These are phyloP conservation scores for Silene conica DNA, from an alignment of 148 eudicot species.

Conservation along the genomic window DNA sequence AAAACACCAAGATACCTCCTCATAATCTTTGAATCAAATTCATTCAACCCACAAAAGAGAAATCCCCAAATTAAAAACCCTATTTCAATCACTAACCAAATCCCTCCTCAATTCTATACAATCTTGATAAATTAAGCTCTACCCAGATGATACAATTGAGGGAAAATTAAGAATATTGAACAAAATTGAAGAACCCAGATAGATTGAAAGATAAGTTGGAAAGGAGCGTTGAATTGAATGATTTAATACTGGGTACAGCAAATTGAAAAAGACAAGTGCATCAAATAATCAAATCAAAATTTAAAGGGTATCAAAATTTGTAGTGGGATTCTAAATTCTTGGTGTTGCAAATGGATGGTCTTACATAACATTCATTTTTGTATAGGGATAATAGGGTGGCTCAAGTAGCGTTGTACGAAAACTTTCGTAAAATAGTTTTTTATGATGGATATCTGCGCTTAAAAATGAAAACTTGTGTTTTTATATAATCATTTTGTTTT, in stretches of 20 bases:
- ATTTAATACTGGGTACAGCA: neutral
- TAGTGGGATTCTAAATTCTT: neutral
- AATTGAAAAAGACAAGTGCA: constrained; percentile 4
- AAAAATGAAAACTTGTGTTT: too few relatives aligned
- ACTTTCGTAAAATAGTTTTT: too few relatives aligned
- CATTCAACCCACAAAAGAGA: constrained; percentile 13
- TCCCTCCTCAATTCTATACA: neutral
- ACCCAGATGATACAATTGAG: neutral
- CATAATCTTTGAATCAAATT: constrained; percentile 19
- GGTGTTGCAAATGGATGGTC: neutral
- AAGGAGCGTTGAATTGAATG: neutral
- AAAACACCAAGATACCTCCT: constrained; percentile 27
- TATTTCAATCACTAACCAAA: neutral
- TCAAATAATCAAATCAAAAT: neutral
- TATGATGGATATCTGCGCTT: too few relatives aligned
- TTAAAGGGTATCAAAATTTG: neutral
- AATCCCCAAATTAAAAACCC: neutral
- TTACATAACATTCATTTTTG: too few relatives aligned
- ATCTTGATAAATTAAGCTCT: neutral
- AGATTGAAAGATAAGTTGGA: neutral
- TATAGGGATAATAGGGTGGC: too few relatives aligned
- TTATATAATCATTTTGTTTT: too few relatives aligned
- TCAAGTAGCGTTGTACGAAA: too few relatives aligned
- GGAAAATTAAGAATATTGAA: neutral
- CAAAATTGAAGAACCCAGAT: neutral